phyloP scores from a whole-genome alignment of 495 filamentous ascomycete species.

The Xylaria grammica region DNA sequence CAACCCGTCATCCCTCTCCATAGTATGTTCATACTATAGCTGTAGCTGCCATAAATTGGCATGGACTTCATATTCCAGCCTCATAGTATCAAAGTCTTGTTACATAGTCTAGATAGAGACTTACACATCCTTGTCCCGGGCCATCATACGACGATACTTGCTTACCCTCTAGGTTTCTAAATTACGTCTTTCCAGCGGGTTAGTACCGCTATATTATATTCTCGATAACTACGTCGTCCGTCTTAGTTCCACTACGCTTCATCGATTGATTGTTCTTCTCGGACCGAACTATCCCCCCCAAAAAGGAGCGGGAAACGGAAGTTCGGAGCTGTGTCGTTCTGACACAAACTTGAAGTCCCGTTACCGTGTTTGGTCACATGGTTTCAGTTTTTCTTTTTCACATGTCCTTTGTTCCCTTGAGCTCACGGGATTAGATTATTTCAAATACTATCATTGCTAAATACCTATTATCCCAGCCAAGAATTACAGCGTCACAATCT shows the following conservation, averaged over 20 bases:
- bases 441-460: neutral
- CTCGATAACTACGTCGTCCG: conserved; percentile 1
- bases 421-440: neutral
- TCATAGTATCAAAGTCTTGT: neutral
- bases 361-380: too few species aligned
- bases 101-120: too few species aligned
- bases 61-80: neutral
- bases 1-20: neutral
- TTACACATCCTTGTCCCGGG: neutral
- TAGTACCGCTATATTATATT: neutral
- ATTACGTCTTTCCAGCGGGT: neutral
- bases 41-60: neutral
- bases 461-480: neutral
- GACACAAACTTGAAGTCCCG: too few species aligned
- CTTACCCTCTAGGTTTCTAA: neutral
- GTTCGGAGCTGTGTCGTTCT: too few species aligned
- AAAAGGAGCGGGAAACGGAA: neutral
- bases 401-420: too few species aligned
- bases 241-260: neutral
- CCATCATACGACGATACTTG: too few species aligned
- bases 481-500: neutral
- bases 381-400: too few species aligned
- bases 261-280: neutral
- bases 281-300: neutral
- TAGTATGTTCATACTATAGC: neutral